Base-by-base conservation (phyloP, 2,329 filamentous ascomycete genomes). In the Rutstroemia sp. region DNA sequence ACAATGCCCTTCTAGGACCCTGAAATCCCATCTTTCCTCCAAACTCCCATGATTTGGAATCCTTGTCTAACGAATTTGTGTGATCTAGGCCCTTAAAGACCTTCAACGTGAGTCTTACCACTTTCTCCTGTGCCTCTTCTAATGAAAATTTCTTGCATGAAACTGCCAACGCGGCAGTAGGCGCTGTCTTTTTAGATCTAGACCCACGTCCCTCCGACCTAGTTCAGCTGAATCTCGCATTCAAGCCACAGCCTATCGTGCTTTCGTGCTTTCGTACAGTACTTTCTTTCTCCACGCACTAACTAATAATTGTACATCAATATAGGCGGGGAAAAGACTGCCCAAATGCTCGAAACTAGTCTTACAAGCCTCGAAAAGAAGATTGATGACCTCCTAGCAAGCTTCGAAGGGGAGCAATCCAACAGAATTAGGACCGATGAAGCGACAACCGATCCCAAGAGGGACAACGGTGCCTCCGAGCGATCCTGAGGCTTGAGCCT, bases 341-440 rank as follows among this genome's bases (percentile, higher is more conserved):
- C 80, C 44, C 66, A 75, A 10, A 73, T 73, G 30, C 74, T 83
- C 17, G 80, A 83, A 65, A 71, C 74, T 2, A 78, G 77, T 61
- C 72, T 83, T 50, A 72, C 73, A 8, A 75, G 65, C 37, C 72
- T 83, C 19, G 79, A 83, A 68, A 72, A 70, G 64, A 80, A 76
- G 65, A 73, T 83, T n/a, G 79, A 82, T 58, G 74, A 73, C 58
- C 70, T 83, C 21, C 72, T 83, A 21, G 76, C 75, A 16, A 73
- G 74, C 23, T 70, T 81, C 49, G 78, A 78, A 56, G 58, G 61
- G 7, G 60, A 63, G 27, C 53, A 62, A 41, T 55, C 56, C 27
- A 61, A 42, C 16, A n/a, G 39, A n/a, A 19, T 42, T n/a, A 7
- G 9, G 39, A 14, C 39, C 16, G 16, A 42, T 7, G 16, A 19